phyloP scores from a whole-genome alignment of 129 eudicot species.

The Chrysanthemum lavandulifolium region DNA sequence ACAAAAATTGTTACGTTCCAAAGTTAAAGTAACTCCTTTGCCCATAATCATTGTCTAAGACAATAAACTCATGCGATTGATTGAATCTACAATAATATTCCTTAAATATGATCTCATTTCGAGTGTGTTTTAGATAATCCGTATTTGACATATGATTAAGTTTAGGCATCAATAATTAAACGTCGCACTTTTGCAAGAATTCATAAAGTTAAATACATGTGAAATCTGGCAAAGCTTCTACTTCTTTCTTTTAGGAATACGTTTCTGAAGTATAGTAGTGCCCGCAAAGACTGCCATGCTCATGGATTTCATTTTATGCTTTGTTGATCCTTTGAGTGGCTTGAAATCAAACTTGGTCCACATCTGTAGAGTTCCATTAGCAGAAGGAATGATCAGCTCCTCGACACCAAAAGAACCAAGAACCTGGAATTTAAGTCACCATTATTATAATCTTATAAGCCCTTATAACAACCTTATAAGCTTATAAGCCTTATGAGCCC shows the following conservation, averaged over 20 bases:
- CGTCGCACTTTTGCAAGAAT: background rate
- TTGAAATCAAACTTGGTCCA: constrained; percentile 53
- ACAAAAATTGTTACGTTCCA: background rate
- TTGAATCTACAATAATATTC: constrained; percentile 17
- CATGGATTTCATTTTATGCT: constrained; percentile 24
- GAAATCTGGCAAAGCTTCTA: constrained; percentile 19
- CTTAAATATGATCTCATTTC: background rate
- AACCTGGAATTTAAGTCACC: constrained; percentile 19
- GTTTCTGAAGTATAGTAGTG: constrained; percentile 43
- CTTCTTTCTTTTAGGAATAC: constrained; percentile 17
- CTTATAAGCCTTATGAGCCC: too few species aligned
- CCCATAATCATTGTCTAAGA: background rate
- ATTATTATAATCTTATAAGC: background rate
- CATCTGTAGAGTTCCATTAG: constrained; percentile 23
- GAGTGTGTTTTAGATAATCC: too few species aligned
- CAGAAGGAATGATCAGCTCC: constrained; percentile 48
- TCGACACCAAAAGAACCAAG: constrained; percentile 13
- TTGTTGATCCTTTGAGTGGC: constrained; percentile 35
- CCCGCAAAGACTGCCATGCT: constrained; percentile 35
- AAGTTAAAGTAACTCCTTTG: background rate
- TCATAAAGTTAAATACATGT: constrained; percentile 23
- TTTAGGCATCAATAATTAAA: too few species aligned
- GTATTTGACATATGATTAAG: too few species aligned
- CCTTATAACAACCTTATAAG: too few species aligned
- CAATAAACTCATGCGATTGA: background rate